Percentiles rank a stretch among this genome's conserved stretches.
Conservation (phyloP, 2,329 filamentous ascomycete genomes). For the Cytospora schulzeri region DNA sequence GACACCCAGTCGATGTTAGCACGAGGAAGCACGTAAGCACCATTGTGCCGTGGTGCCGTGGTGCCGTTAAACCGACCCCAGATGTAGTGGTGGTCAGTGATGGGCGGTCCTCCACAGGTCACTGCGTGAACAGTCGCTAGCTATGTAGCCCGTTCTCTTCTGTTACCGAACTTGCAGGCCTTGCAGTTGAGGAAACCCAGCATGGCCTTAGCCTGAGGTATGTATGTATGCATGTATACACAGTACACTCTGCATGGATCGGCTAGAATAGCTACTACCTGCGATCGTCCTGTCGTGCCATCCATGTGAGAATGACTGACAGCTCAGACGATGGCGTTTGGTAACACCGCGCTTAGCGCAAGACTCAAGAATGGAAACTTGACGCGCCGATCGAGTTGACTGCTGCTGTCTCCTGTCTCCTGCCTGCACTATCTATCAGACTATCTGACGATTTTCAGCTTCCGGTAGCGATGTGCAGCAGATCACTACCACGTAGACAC, state of each 20-base stretch:
- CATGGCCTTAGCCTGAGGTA: too few species aligned
- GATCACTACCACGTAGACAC: neutral
- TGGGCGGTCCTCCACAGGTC: neutral
- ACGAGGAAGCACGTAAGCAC: conserved; percentile 2
- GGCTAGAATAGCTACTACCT: too few species aligned
- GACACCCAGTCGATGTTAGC: conserved; percentile 10
- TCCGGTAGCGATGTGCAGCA: conserved; percentile 11
- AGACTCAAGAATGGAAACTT: conserved; percentile 14
- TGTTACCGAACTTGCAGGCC: too few species aligned
- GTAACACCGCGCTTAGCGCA: neutral
- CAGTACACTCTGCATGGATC: too few species aligned
- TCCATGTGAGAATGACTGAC: neutral
- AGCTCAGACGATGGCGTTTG: neutral
- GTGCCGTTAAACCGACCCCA: neutral
- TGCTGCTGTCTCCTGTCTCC: neutral
- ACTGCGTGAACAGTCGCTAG: neutral
- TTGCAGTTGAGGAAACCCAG: too few species aligned
- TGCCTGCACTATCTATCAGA: neutral
- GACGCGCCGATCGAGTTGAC: conserved; percentile 7
- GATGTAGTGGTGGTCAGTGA: neutral
- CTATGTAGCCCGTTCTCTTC: neutral
- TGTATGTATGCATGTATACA: too few species aligned
- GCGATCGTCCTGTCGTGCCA: neutral
- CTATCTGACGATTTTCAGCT: neutral
- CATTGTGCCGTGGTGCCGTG: too few species aligned